Percentiles rank a stretch among this genome's conserved stretches.
Conservation (phyloP, 441 rosid genomes). For the Croton setiger region DNA sequence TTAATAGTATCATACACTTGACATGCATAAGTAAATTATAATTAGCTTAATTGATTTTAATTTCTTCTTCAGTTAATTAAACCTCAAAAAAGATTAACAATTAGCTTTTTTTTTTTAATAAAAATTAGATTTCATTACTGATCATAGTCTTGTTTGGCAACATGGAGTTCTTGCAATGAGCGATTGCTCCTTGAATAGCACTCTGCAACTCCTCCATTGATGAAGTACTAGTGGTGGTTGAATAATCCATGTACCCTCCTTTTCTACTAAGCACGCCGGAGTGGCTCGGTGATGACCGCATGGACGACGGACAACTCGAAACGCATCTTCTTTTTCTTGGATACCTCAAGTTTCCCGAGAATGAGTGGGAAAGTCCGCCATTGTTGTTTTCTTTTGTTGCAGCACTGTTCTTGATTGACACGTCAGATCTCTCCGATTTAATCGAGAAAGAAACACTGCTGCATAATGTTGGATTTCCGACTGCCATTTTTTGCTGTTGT, state of each 20-base stretch:
- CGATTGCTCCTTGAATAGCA: slow-evolving; percentile 90
- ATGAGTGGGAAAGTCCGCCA: slow-evolving; percentile 54
- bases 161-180: slow-evolving; percentile 96
- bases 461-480: slow-evolving; percentile 8
- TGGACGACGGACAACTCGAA: slow-evolving; percentile 91
- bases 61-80: background rate
- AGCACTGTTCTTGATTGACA: slow-evolving; percentile 12
- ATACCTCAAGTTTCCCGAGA: slow-evolving; percentile 81
- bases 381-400: slow-evolving; percentile 23
- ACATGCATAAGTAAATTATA: too few species aligned
- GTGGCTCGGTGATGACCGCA: slow-evolving; percentile 88
- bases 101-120: background rate
- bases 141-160: slow-evolving; percentile 37
- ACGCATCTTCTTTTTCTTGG: slow-evolving; percentile 59
- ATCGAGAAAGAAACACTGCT: slow-evolving; percentile 23
- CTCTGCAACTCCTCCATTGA: slow-evolving; percentile 90
- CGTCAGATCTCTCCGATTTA: slow-evolving; percentile 32
- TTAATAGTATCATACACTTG: too few species aligned
- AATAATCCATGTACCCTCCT: slow-evolving; percentile 23
- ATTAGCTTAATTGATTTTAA: background rate
- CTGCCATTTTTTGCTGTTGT: slow-evolving; percentile 46
- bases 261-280: slow-evolving; percentile 62
- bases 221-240: slow-evolving; percentile 25
- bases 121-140: slow-evolving; percentile 46
- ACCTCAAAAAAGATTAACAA: background rate